Conservation (phyloP, 352 stramenopile species). For the Pythium rhizo-oryzae region DNA sequence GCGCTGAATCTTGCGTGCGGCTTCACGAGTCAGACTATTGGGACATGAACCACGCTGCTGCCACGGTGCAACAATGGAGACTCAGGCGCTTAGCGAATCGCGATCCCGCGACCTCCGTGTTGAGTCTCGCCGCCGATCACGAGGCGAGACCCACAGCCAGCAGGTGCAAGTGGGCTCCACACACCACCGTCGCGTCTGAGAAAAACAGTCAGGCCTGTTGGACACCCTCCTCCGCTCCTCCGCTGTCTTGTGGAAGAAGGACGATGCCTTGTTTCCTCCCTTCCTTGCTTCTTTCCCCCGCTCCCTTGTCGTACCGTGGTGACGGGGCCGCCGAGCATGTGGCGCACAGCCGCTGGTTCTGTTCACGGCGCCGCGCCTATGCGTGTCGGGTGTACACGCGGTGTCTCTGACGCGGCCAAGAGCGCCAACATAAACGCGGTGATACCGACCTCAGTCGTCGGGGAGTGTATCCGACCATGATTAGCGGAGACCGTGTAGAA, state of each 20-base stretch:
- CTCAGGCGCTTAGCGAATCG: not conserved
- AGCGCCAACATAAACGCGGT: not conserved
- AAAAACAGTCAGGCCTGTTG: too few relatives aligned
- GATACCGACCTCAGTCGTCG: not conserved
- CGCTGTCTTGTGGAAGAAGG: too few relatives aligned
- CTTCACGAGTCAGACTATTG: not conserved
- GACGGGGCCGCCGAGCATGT: not conserved
- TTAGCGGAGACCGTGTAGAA: too few relatives aligned
- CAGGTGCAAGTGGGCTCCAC: too few relatives aligned
- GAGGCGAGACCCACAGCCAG: too few relatives aligned
- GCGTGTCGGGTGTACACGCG: not conserved
- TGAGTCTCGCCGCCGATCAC: too few relatives aligned
- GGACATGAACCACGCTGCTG: not conserved
- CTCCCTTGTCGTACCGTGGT: slow-evolving; percentile 18
- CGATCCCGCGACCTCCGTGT: not conserved
- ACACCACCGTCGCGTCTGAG: too few relatives aligned
- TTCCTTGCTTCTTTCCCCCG: not conserved
- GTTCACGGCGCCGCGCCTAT: not conserved
- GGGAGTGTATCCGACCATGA: too few relatives aligned
- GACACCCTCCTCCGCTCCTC: too few relatives aligned
- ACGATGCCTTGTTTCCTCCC: too few relatives aligned
- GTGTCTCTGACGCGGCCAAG: not conserved
- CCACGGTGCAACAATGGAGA: too few relatives aligned
- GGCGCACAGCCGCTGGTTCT: not conserved
- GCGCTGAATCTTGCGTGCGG: not conserved